Conservation (phyloP, 148 eudicot species). For the Fagopyrum tataricum region DNA sequence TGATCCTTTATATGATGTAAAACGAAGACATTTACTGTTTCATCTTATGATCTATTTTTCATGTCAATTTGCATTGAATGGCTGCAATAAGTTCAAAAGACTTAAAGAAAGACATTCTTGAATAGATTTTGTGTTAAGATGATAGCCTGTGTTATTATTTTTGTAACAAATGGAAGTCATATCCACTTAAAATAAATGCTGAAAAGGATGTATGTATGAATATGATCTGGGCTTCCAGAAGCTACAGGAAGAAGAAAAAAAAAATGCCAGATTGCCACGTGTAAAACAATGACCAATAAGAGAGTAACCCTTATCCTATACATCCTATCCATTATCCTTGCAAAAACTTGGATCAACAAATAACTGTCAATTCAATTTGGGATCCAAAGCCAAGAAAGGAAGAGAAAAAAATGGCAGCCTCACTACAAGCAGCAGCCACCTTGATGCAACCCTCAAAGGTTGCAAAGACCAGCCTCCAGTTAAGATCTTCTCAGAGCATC, state of each 20-base stretch:
- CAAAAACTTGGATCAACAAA: not conserved
- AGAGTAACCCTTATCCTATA: constrained; percentile 8
- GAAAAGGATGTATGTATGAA: too few species aligned
- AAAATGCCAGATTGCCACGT: not conserved
- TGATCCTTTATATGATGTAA: constrained; percentile 37
- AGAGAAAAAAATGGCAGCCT: constrained; percentile 36
- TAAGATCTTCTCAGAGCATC: constrained; percentile 52
- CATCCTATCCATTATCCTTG: constrained; percentile 5
- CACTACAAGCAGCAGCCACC: constrained; percentile 92
- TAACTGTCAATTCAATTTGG: not conserved
- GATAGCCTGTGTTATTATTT: too few species aligned
- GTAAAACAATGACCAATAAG: constrained; percentile 6
- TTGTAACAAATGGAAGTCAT: too few species aligned
- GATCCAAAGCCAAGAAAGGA: not conserved
- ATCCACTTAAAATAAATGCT: too few species aligned
- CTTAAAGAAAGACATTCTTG: too few species aligned
- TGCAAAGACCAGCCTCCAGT: constrained; percentile 34
- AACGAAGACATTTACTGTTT: too few species aligned
- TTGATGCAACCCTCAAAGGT: constrained; percentile 67
- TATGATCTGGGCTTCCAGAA: not conserved
- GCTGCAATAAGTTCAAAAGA: too few species aligned
- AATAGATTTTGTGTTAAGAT: too few species aligned
- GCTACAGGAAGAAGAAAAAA: not conserved
- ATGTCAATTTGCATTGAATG: too few species aligned
- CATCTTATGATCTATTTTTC: too few species aligned